Conservation (phyloP, 164 flowering plant genomes). For the Buxus sempervirens region DNA sequence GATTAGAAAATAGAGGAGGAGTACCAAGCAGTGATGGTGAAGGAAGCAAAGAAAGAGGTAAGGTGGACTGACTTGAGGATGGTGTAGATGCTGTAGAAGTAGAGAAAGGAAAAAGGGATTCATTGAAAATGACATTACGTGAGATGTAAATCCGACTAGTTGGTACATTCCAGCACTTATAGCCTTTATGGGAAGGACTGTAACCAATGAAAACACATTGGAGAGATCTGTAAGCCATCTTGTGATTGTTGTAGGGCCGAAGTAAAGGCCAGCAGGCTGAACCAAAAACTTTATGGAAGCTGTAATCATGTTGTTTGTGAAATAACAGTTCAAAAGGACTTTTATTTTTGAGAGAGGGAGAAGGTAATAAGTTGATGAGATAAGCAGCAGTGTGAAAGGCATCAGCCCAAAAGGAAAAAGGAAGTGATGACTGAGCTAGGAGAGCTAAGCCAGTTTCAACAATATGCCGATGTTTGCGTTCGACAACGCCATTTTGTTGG, state of each 20-base stretch:
- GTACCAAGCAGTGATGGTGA: too few relatives aligned
- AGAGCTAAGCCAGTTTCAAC: slow-evolving; percentile 2
- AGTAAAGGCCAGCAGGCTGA: neutral
- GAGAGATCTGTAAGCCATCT: neutral
- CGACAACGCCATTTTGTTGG: slow-evolving; percentile 2
- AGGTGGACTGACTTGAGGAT: too few relatives aligned
- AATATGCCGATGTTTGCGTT: neutral
- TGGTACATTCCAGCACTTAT: neutral
- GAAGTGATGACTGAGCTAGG: neutral
- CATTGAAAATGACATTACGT: neutral
- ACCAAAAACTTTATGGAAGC: neutral
- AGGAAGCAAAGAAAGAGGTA: too few relatives aligned
- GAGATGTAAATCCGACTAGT: neutral
- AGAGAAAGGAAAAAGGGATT: neutral
- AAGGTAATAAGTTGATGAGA: slow-evolving; percentile 2
- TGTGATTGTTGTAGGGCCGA: neutral
- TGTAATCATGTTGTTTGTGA: neutral
- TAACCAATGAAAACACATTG: neutral
- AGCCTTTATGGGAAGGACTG: neutral
- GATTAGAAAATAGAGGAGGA: too few relatives aligned
- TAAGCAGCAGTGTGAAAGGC: neutral
- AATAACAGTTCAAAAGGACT: too few relatives aligned
- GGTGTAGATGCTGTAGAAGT: neutral
- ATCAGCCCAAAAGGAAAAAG: neutral
- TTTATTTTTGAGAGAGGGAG: neutral